Base-by-base conservation (phyloP, 768 basidiomycete genomes). In the Rhizopogon vesiculosus region DNA sequence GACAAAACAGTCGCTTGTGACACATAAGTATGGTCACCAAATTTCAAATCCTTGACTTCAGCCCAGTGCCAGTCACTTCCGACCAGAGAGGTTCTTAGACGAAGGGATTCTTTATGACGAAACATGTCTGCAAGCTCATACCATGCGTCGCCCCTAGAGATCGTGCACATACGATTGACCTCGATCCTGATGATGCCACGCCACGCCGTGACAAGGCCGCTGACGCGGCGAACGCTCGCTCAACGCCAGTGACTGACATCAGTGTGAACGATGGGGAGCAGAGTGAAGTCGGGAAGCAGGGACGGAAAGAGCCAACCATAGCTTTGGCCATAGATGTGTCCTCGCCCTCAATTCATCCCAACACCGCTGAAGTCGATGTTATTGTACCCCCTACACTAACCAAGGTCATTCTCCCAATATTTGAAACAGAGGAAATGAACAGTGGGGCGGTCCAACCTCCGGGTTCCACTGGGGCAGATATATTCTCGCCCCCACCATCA, bases 401-500 rank as follows among this genome's bases (percentile, higher is more conserved):
- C 19, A 69, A 53, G 4, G 66, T 74, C 55, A 62, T 78, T 10
- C 66, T 82, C 4, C 79, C 88, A 3, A 73, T 74, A 25, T 82
- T 83, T 8, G 90, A 91, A 72, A 90, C 91, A 5, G 90, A 85
- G 54, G 90, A 88, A 8, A 75, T 93, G 62, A 89, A 87, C 7
- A 89, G 89, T 6, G 87, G 90, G n/a, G 89, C 89, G 43, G 92
- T 93, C n/a, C 87, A 90, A 64, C 79, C 90, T 5, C 91, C 91
- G 13, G 92, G 91, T 40, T 88, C 89, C 22, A 86, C 79, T 52
- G 86, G 80, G 54, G 5, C 3, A 9, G 35, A 54, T 42, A 59
- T 25, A 25, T 25, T 56, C 12, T 53, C 54, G n/a, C 12, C 55
- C 18, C 28, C 35, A 18, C 38, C n/a, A 10, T 18, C 45, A 12